Conservation (phyloP, 495 filamentous ascomycete species). For the Aspergillus coremiiformis region DNA sequence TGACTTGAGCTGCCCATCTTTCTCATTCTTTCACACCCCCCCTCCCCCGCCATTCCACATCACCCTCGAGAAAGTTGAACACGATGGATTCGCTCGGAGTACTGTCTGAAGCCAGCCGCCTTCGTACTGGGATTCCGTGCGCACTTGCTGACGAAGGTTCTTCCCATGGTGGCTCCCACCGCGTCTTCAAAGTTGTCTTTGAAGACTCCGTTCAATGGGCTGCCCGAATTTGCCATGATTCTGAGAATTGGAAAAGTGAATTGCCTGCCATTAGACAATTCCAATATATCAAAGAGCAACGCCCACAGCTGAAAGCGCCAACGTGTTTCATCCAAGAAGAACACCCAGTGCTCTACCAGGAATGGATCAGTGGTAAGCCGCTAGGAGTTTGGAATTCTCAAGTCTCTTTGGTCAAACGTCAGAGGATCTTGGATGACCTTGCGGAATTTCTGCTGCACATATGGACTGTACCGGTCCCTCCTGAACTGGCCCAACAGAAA, state of each 20-base stretch:
- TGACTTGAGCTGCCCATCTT: too few relatives aligned
- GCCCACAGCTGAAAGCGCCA: slow-evolving; percentile 6
- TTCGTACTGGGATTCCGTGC: slow-evolving; percentile 7
- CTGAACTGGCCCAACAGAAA: neutral
- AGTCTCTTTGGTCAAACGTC: slow-evolving; percentile 6
- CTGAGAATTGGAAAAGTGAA: slow-evolving; percentile 8
- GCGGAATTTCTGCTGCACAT: slow-evolving; percentile 12
- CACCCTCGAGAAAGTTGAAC: too few relatives aligned
- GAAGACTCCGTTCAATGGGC: slow-evolving; percentile 15
- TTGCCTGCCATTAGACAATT: slow-evolving; percentile 5
- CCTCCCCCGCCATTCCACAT: too few relatives aligned
- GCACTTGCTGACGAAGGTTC: slow-evolving; percentile 8
- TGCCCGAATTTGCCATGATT: slow-evolving; percentile 2
- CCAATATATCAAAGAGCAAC: slow-evolving; percentile 8
- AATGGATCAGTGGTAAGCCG: slow-evolving; percentile 14
- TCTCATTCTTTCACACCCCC: too few relatives aligned
- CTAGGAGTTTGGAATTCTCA: slow-evolving; percentile 10
- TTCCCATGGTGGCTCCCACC: slow-evolving; percentile 8
- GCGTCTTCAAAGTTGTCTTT: slow-evolving; percentile 12
- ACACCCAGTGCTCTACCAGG: slow-evolving; percentile 12
- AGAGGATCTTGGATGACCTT: slow-evolving; percentile 9
- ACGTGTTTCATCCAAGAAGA: slow-evolving; percentile 3
- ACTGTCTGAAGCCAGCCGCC: slow-evolving; percentile 2
- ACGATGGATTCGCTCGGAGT: neutral
- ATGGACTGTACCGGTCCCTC: slow-evolving; percentile 8